phyloP scores from a whole-genome alignment of 768 basidiomycete genomes.

The Rhodosporidiobolus odoratus region DNA sequence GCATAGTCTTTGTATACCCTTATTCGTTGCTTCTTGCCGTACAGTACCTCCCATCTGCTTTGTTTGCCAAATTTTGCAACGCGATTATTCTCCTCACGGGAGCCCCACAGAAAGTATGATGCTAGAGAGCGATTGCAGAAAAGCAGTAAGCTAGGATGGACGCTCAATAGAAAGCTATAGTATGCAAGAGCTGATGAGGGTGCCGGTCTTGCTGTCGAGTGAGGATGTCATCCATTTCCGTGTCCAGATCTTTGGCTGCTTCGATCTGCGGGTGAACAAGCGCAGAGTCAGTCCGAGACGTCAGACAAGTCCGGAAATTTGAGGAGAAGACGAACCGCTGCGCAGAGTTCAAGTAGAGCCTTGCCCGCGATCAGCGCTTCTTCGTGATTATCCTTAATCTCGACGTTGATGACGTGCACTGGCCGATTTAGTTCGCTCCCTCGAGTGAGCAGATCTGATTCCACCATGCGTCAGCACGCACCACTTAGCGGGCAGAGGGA shows the following conservation, averaged over 20 bases:
- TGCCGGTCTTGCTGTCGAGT: constrained; percentile 77
- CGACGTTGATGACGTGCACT: constrained; percentile 93
- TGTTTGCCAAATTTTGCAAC: too few relatives aligned
- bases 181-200: constrained; percentile 84
- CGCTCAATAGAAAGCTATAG: constrained; percentile 80
- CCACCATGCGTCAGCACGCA: too few relatives aligned
- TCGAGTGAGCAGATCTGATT: constrained; percentile 69
- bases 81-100: too few relatives aligned
- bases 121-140: too few relatives aligned
- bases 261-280: constrained; percentile 61
- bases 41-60: too few relatives aligned
- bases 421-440: constrained; percentile 90
- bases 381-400: constrained; percentile 99
- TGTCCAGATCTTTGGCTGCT: constrained; percentile 74
- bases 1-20: too few relatives aligned
- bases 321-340: constrained; percentile 56
- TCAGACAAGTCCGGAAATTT: neutral
- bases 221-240: constrained; percentile 82
- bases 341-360: constrained; percentile 85
- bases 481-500: neutral
- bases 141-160: too few relatives aligned
- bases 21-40: too few relatives aligned
- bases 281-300: neutral
- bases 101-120: too few relatives aligned
- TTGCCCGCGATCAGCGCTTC: constrained; percentile 93